These are phyloP conservation scores for Metarhizium humberi DNA, from an alignment of 2,329 filamentous ascomycete genomes.

Conservation along the genomic window DNA sequence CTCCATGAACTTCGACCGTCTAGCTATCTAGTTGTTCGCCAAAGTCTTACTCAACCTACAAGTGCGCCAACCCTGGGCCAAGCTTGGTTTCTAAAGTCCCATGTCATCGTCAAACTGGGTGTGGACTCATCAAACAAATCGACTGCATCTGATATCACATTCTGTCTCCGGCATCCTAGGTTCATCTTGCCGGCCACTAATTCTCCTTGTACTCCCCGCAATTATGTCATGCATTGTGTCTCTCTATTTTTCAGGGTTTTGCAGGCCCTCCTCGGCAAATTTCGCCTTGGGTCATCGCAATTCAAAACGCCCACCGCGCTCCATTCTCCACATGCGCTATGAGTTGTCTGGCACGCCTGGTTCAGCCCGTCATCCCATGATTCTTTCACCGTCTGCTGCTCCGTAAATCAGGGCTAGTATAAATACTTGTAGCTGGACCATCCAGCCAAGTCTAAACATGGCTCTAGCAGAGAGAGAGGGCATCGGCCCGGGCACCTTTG, in stretches of 20 bases:
- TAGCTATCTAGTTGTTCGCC: not conserved
- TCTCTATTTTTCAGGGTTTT: constrained; percentile 20
- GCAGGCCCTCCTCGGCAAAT: constrained; percentile 23
- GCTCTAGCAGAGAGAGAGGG: not conserved
- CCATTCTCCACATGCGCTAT: constrained; percentile 8
- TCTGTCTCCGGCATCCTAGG: constrained; percentile 1
- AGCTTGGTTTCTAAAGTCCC: not conserved
- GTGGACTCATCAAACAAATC: not conserved
- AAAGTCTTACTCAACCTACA: not conserved
- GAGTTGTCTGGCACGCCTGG: not conserved
- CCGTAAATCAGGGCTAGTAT: constrained; percentile 3
- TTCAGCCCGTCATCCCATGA: constrained; percentile 5
- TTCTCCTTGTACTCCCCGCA: constrained; percentile 21
- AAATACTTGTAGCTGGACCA: constrained; percentile 15
- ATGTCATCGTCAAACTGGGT: constrained; percentile 4
- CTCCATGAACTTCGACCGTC: not conserved
- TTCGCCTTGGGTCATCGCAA: constrained; percentile 12
- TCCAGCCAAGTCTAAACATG: constrained; percentile 14
- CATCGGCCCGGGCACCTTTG: constrained; percentile 12
- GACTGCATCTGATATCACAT: constrained; percentile 1
- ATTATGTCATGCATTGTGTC: constrained; percentile 37
- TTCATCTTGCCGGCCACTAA: not conserved
- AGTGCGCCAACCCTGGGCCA: not conserved
- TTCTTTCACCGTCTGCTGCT: not conserved
- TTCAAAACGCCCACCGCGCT: not conserved